Base-by-base conservation (phyloP, 306 rosid species). In the Mimosa pudica region DNA sequence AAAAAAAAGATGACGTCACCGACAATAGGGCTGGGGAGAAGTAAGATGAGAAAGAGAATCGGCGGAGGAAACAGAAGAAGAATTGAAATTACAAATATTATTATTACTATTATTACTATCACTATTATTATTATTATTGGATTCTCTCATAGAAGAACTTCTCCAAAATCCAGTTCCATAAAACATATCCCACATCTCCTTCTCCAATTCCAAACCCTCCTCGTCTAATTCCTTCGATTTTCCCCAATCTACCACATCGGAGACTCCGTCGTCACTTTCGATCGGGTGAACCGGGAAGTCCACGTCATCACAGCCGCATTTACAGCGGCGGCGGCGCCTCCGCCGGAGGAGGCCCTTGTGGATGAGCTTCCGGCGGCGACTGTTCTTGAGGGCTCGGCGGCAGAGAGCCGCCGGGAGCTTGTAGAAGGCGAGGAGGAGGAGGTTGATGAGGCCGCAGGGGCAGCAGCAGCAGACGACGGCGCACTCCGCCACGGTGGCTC, bases 161-260 rank as follows among this genome's bases (percentile, higher is more conserved):
- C 97, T 89, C 98, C 98, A 95, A 58, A 95, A 95, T 0, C 99
- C 99, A 13, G 90, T 73, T 0, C 82, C 10, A 67, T 82, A 84
- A 49, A 95, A 95, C 78, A 58, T 86, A 4, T 90, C 92, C 98
- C 97, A 91, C 99, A 95, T 95, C 89, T 93, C 98, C 75, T 84
- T 88, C 83, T 93, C 99, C 51, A 95, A 67, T 36, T 89, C 90
- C 77, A 81, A 2, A 60, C 77, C 91, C 60, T 93, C 99, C 77
- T 84, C 85, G 52, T 94, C 97, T 41, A 79, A 69, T 11, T 92
- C 89, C 36, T 78, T 46, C 78, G 78, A 17, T 47, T 44, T 48
- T 48, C 5, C 8, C 4, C 9, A 9, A 32, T 42, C 47, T n/a
- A 75, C 32, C 11, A 48, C 14, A 13, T 63, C 77, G 45, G 69